phyloP scores from a whole-genome alignment of 2,329 filamentous ascomycete species.

The Talaromyces sp. region DNA sequence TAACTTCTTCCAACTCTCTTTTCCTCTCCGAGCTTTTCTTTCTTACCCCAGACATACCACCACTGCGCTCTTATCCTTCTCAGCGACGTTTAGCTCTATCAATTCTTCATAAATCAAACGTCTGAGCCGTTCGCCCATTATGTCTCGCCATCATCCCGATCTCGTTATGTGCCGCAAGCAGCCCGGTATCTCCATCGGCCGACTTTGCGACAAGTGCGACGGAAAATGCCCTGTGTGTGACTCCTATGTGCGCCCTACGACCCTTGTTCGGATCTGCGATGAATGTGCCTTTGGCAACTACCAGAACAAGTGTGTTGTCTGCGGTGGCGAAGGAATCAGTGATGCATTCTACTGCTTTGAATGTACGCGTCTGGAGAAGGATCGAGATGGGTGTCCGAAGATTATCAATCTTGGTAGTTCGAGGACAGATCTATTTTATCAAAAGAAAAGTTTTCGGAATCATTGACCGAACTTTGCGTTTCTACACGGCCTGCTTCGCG shows the following conservation, averaged over 20 bases:
- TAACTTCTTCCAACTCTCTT: slow-evolving; percentile 51
- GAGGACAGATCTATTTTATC: slow-evolving; percentile 84
- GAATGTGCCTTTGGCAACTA: slow-evolving; percentile 99
- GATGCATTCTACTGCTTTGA: slow-evolving; percentile 99
- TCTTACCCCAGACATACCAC: not conserved
- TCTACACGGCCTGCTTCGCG: slow-evolving; percentile 11
- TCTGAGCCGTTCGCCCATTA: slow-evolving; percentile 45
- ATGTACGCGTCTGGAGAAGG: slow-evolving; percentile 94
- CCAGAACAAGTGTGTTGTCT: slow-evolving; percentile 99
- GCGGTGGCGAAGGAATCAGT: slow-evolving; percentile 95
- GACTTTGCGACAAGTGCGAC: slow-evolving; percentile 99
- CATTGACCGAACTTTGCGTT: slow-evolving; percentile 32
- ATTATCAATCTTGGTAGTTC: slow-evolving; percentile 98
- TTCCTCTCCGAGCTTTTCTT: slow-evolving; percentile 1
- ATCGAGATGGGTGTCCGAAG: slow-evolving; percentile 96
- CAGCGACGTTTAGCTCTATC: too few relatives aligned
- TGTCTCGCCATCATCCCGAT: slow-evolving; percentile 96
- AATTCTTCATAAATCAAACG: too few relatives aligned
- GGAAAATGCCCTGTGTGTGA: slow-evolving; percentile 99
- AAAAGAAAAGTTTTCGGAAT: slow-evolving; percentile 65
- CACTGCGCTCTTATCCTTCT: not conserved
- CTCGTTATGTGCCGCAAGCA: slow-evolving; percentile 99
- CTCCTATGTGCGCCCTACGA: slow-evolving; percentile 96
- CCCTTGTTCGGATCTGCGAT: slow-evolving; percentile 96
- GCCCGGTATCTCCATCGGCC: slow-evolving; percentile 94